phyloP scores from a whole-genome alignment of 78 protist genomes.

The Isochrysis galbana region DNA sequence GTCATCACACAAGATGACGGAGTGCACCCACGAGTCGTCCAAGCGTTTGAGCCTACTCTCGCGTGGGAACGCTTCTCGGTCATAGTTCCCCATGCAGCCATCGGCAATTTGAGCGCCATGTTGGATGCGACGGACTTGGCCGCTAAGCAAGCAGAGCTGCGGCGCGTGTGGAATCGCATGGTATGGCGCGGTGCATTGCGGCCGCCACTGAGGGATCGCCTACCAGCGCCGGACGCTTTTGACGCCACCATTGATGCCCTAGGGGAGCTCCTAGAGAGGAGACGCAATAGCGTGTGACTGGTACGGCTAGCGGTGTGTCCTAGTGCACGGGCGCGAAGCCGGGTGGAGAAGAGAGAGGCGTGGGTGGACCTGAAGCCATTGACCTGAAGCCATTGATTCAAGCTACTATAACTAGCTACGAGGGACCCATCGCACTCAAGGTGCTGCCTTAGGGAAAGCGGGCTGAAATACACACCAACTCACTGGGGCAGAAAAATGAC shows the following conservation, averaged over 20 bases:
- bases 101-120: background rate
- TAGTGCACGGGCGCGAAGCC: too few relatives aligned
- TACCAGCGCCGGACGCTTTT: constrained; percentile 1
- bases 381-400: too few relatives aligned
- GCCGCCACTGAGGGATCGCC: background rate
- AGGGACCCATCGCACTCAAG: too few relatives aligned
- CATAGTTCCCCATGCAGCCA: background rate
- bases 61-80: background rate
- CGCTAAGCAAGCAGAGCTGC: background rate
- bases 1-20: background rate
- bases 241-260: background rate
- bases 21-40: background rate
- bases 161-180: background rate
- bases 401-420: too few relatives aligned
- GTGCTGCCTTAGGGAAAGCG: too few relatives aligned
- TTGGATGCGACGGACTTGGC: background rate
- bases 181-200: background rate
- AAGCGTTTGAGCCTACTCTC: background rate
- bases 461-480: too few relatives aligned
- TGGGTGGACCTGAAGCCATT: too few relatives aligned
- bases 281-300: background rate
- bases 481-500: too few relatives aligned
- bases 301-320: too few relatives aligned
- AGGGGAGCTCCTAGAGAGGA: background rate
- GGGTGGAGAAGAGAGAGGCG: too few relatives aligned